Evolutionary conservation across 352 stramenopile genomes (phyloP), one percentile per base, ranked within the genome.

Genomic region (Pythium dissotocum): DNA sequence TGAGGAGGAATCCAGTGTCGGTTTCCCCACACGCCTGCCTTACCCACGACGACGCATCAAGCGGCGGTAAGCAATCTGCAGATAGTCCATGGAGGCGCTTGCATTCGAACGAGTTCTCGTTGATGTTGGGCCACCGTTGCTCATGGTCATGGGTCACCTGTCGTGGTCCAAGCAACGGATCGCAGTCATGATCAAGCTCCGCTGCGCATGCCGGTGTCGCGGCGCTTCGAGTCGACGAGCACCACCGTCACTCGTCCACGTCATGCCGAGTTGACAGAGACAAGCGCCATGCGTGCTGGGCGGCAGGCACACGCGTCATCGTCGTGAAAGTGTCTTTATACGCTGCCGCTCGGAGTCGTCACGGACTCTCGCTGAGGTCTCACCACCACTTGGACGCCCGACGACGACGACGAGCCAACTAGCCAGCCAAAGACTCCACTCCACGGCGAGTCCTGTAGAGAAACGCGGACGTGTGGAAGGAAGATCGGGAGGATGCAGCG

Each of bases 391-490:
- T 12, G 16, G 8, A 16, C 36, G 16, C 36, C 36, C 12, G 49
- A 28, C 53, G 4, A 30, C 12, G 49, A 28, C 53, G 4, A 30
- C 36, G 10, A 44, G 2, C 3, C 36, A 44, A 12, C 36, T 12
- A 44, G 10, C 10, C 36, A 44, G 36, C 36, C 36, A 4, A 12
- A 12, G 8, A 44, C 53, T 24, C 46, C 30, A 8, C 53, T 30
- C 28, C 58, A 65, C 58, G 46, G 16, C 32, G 44, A 56, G 46
- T 28, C 36, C 33, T 33, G 0, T 24, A 26, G 12, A 57, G 38
- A 46, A 65, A 65, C 54, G 58, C 58, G 16, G 30, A 65, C 58
- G 58, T 51, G 58, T 24, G 21, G 21, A 24, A 24, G 21, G 21
- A 24, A 24, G 21, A 24, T 24, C 21, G 21, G 21, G 21, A 24